A percentile compares a stretch with the other conserved stretches of the same genome.
Evolutionary conservation across 305 asterid species (phyloP).

Genomic region (Andrographis paniculata): DNA sequence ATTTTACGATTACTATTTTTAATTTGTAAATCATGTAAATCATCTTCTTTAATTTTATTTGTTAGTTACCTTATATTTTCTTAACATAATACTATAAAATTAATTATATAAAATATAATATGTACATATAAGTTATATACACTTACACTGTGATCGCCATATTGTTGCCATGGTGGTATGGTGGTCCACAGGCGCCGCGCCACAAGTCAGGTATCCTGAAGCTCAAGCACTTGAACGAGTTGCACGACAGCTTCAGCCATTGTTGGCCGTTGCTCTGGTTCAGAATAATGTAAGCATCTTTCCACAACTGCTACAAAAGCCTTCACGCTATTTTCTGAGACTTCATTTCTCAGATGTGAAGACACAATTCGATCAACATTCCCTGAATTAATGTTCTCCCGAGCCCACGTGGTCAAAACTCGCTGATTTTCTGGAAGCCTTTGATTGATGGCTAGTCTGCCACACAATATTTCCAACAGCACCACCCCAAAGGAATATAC

Average conservation of each 20-base stretch:
- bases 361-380: constrained; percentile 37
- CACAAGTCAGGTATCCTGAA: constrained; percentile 27
- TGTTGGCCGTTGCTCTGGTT: constrained; percentile 72
- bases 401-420: constrained; percentile 79
- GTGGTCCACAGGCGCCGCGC: too few relatives aligned
- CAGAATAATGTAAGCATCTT: constrained; percentile 71
- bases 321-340: constrained; percentile 38
- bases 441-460: constrained; percentile 79
- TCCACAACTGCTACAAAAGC: constrained; percentile 76
- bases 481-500: constrained; percentile 64
- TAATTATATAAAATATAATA: too few relatives aligned
- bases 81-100: too few relatives aligned
- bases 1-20: too few relatives aligned
- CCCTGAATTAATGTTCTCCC: constrained; percentile 54
- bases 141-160: too few relatives aligned
- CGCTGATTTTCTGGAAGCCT: constrained; percentile 64
- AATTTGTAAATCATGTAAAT: too few relatives aligned
- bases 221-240: constrained; percentile 64
- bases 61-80: too few relatives aligned
- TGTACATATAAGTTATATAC: too few relatives aligned
- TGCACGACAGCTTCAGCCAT: constrained; percentile 88
- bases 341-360: constrained; percentile 29
- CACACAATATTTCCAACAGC: constrained; percentile 74
- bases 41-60: too few relatives aligned
- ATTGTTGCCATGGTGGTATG: too few relatives aligned